Evolutionary conservation across 441 rosid genomes (phyloP), one percentile per base, ranked within the genome.

Genomic region (California macrophylla): DNA sequence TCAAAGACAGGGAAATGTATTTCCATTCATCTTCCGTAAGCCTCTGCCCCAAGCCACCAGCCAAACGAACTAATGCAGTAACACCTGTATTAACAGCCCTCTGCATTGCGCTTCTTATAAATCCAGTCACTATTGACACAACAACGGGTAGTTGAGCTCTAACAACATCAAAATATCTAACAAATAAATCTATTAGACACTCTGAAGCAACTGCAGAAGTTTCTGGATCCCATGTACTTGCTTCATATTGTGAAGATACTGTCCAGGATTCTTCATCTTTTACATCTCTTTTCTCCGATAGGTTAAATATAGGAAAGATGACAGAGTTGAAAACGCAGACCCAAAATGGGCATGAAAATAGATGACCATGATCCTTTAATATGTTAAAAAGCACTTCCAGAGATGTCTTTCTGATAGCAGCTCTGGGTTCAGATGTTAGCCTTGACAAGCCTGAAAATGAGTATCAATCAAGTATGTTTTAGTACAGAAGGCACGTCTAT

Each of bases 341-440:
- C 96, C 93, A 91, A 77, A 94, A 87, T 30, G 86, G 74, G 45
- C 67, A 79, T 24, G 97, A 87, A 83, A 91, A 94, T 52, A 88
- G 88, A 81, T 87, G 92, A 66, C 97, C 97, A 64, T 94, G 98
- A 81, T 94, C 97, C 81, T 85, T 88, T 15, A 94, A 82, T 76
- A 94, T 91, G 78, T 90, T 85, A 73, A 94, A 94, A 74, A 94
- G 93, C 66, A 94, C 92, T 85, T 94, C 92, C 80, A 90, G 72
- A 32, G 98, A 84, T 82, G 93, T 88, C 85, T 85, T 91, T 67
- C 91, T 86, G 71, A 94, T 94, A 64, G 91, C 81, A 65, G 82
- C 76, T 83, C 96, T 84, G 45, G 97, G 83, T 85, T 85, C 96
- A 28, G 91, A 87, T 26, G 97, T 87, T 72, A 90, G 81, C 72